Percentiles rank a stretch among this genome's conserved stretches.
Evolutionary conservation across 2,329 filamentous ascomycete species (phyloP).

Genomic region (Neonectria punicea): DNA sequence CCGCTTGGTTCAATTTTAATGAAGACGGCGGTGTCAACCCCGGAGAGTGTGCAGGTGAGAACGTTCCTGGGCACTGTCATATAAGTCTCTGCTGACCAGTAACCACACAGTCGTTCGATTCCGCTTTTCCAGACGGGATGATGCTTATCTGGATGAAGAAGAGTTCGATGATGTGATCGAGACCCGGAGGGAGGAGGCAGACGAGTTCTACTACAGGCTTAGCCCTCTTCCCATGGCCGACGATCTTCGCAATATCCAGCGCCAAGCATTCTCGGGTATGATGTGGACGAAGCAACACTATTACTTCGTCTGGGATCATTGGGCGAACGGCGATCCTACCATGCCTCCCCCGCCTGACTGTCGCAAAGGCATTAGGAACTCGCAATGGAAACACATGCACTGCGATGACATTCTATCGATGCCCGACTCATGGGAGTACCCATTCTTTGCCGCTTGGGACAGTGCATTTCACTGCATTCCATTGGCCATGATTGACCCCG

Average conservation of each 20-base stretch:
- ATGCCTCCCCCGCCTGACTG: conserved; percentile 86
- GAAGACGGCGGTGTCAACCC: conserved; percentile 87
- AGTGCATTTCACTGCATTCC: conserved; percentile 97
- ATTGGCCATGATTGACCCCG: conserved; percentile 95
- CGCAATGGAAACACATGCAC: conserved; percentile 93
- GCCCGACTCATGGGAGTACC: conserved; percentile 99
- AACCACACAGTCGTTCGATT: conserved; percentile 80
- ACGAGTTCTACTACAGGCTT: conserved; percentile 95
- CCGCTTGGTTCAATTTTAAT: conserved; percentile 92
- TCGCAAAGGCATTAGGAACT: conserved; percentile 84
- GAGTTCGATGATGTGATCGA: conserved; percentile 92
- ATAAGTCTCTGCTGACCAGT: not conserved
- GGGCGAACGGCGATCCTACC: conserved; percentile 91
- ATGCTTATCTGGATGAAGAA: conserved; percentile 89
- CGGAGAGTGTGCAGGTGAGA: conserved; percentile 86
- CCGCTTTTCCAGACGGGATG: conserved; percentile 79
- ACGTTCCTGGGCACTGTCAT: conserved; percentile 44
- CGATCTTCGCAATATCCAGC: conserved; percentile 92
- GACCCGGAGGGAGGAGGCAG: conserved; percentile 85
- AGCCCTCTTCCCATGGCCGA: conserved; percentile 94
- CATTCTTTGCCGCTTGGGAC: conserved; percentile 98
- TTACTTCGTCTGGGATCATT: conserved; percentile 96
- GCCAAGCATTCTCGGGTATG: conserved; percentile 95
- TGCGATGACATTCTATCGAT: conserved; percentile 96
- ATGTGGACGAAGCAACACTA: conserved; percentile 99